Conservation (phyloP, 2,329 filamentous ascomycete genomes). For the Aschersonia sp. region DNA sequence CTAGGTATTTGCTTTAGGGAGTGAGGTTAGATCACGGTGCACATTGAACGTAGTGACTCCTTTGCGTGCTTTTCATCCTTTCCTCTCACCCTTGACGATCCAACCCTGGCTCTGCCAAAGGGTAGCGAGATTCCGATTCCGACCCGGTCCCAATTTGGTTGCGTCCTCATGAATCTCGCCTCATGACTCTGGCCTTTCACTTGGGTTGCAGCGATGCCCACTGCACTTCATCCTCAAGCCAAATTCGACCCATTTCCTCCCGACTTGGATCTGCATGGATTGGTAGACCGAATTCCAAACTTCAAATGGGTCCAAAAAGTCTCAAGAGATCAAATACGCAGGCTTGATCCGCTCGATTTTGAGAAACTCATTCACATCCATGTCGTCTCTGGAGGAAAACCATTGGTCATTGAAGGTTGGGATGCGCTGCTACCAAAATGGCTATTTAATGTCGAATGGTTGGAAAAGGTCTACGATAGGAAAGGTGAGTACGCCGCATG, state of each 20-base stretch:
- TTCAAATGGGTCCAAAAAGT: constrained; percentile 80
- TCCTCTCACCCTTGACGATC: no score
- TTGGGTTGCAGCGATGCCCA: constrained; percentile 45
- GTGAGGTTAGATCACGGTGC: no score
- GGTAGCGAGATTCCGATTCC: no score
- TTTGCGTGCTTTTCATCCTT: no score
- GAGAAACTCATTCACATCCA: constrained; percentile 74
- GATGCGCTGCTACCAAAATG: constrained; percentile 57
- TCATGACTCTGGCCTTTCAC: no score
- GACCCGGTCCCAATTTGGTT: no score
- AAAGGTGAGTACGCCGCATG: constrained; percentile 44
- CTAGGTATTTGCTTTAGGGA: no score
- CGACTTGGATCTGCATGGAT: constrained; percentile 58
- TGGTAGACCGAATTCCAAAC: constrained; percentile 68
- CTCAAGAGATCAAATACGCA: constrained; percentile 61
- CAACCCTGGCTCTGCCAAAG: no score
- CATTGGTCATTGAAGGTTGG: constrained; percentile 84
- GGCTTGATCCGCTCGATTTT: constrained; percentile 63
- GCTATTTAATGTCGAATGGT: constrained; percentile 70
- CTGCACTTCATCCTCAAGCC: constrained; percentile 60
- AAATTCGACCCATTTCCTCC: constrained; percentile 87
- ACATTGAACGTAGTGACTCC: no score
- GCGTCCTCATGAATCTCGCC: no score
- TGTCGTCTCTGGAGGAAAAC: constrained; percentile 73
- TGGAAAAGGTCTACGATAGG: constrained; percentile 62